Evolutionary conservation across 2,329 filamentous ascomycete genomes (phyloP).

Genomic region (Rutstroemia sp.): DNA sequence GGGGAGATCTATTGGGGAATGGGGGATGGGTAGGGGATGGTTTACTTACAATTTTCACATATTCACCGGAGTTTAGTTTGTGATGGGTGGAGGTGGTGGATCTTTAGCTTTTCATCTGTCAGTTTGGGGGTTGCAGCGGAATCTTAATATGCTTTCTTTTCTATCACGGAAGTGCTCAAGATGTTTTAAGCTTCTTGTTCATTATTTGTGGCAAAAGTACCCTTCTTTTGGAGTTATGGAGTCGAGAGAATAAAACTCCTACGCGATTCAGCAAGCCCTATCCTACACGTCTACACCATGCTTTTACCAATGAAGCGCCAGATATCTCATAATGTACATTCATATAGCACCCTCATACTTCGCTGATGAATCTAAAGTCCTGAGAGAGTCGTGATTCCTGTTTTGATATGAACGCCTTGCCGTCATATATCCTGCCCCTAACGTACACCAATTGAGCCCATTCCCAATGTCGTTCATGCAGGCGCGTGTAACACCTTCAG

Average conservation of each 20-base stretch:
- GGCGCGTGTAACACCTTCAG: constrained; percentile 29
- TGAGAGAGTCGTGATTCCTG: not conserved
- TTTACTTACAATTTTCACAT: not conserved
- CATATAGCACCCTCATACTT: not conserved
- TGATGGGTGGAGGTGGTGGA: too few species aligned
- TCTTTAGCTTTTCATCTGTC: not conserved
- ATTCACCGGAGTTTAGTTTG: not conserved
- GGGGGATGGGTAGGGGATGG: too few species aligned
- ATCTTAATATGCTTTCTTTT: not conserved
- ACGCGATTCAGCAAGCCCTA: not conserved
- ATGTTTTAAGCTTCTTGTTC: not conserved
- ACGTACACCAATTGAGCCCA: not conserved
- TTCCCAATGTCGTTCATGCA: constrained; percentile 10
- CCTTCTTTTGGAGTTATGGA: not conserved
- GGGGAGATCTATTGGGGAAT: not conserved
- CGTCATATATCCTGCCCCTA: constrained; percentile 10
- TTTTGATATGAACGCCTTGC: constrained; percentile 18
- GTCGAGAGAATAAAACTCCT: too few species aligned
- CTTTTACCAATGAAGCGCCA: constrained; percentile 2
- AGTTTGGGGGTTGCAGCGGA: constrained; percentile 2
- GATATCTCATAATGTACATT: constrained; percentile 6
- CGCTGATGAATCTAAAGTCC: constrained; percentile 1
- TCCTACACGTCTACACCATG: not conserved
- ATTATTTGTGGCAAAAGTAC: not conserved
- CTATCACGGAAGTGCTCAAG: not conserved